Percentiles rank a stretch among this genome's conserved stretches.
phyloP scores from a whole-genome alignment of 352 stramenopile genomes.

The Globisporangium mamillatum region DNA sequence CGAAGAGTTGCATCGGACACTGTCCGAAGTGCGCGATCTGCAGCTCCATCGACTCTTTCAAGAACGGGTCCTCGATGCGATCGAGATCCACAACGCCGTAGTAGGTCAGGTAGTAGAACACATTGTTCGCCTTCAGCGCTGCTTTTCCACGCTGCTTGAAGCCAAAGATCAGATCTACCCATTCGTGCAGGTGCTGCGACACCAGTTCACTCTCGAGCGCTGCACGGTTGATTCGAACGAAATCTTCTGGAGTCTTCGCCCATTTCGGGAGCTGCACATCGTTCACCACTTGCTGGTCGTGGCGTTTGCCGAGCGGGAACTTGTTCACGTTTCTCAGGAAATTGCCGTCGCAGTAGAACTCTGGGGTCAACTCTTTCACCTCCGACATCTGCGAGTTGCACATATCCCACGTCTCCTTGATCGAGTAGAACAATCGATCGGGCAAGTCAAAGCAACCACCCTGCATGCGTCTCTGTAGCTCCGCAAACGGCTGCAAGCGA shows the following conservation, averaged over 20 bases:
- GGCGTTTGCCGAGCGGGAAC: conserved; percentile 93
- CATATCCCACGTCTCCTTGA: conserved; percentile 96
- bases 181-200: conserved; percentile 95
- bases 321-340: conserved; percentile 97
- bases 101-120: conserved; percentile 95
- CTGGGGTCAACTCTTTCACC: conserved; percentile 99
- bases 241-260: conserved; percentile 94
- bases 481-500: conserved; percentile 97
- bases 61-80: conserved; percentile 92
- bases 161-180: conserved; percentile 99
- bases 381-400: conserved; percentile 97
- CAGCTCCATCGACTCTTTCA: conserved; percentile 93
- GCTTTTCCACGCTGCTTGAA: conserved; percentile 96
- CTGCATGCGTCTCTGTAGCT: conserved; percentile 96
- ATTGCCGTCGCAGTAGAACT: conserved; percentile 95
- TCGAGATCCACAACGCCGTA: conserved; percentile 96
- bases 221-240: conserved; percentile 94
- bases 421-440: conserved; percentile 96
- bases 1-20: conserved; percentile 95
- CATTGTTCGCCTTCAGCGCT: conserved; percentile 93
- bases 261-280: conserved; percentile 97
- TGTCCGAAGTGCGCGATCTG: conserved; percentile 99
- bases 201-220: conserved; percentile 99
- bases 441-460: conserved; percentile 96
- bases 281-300: conserved; percentile 77